Evolutionary conservation across 306 rosid species (phyloP).

Genomic region (Rosa multiflora): DNA sequence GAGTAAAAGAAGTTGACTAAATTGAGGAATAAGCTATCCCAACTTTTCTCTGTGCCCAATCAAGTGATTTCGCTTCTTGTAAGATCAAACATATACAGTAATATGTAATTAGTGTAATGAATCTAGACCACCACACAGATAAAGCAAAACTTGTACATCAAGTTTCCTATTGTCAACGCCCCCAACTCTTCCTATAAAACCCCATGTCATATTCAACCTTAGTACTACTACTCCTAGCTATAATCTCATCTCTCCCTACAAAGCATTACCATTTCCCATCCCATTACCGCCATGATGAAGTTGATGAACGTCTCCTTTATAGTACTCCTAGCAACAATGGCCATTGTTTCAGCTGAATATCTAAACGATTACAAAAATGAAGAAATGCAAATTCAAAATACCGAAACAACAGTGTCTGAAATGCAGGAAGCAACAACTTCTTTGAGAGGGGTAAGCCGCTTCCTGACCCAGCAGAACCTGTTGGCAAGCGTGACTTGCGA

Average conservation of each 20-base stretch:
- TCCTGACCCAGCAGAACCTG: conserved; percentile 8
- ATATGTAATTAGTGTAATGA: conserved; percentile 25
- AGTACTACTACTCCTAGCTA: conserved; percentile 1
- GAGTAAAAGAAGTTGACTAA: too few relatives aligned
- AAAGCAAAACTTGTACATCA: conserved; percentile 27
- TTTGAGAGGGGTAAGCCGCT: conserved; percentile 19
- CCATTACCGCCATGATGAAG: neutral
- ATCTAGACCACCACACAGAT: conserved; percentile 23
- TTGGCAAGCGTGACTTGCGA: conserved; percentile 25
- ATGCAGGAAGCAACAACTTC: conserved; percentile 4
- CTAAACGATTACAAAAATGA: neutral
- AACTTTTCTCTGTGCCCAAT: conserved; percentile 35
- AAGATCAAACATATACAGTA: conserved; percentile 16
- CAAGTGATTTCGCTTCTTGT: conserved; percentile 28
- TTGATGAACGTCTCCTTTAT: neutral
- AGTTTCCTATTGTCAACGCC: conserved; percentile 26
- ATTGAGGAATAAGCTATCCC: neutral
- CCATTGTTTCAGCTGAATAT: conserved; percentile 13
- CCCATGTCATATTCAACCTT: neutral
- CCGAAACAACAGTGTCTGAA: neutral
- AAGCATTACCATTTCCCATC: neutral
- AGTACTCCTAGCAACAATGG: neutral
- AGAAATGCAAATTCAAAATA: neutral
- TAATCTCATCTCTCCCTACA: neutral
- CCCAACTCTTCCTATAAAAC: conserved; percentile 6